Base-by-base conservation (phyloP, 1,284 basidiomycete species). In the Leucoagaricus sp. region DNA sequence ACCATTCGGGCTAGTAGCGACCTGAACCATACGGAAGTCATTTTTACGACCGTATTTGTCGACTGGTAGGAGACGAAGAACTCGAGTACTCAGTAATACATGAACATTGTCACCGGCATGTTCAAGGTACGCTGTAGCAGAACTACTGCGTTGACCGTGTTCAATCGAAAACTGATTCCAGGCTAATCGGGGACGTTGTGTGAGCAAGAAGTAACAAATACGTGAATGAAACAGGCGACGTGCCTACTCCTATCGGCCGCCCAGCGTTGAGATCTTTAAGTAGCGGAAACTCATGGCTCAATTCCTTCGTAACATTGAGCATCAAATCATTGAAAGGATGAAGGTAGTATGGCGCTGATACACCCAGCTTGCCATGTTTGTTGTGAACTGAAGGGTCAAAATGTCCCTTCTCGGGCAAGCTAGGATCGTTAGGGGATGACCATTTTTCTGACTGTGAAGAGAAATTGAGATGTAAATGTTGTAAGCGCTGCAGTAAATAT, bases 51-150 rank as follows among this genome's bases (percentile, higher is more conserved):
- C 17, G n/a, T n/a, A 31, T 7, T 29, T 25, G n/a, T 36, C 58
- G 44, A 53, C 33, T 3, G 66, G 61, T 2, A 75, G 31, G 4
- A 79, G 40, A 46, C 70, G 69, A 3, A 72, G 74, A 2, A 74
- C 77, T 28, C 65, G 67, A 1, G 72, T 72, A 42, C 76, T 63
- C 17, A 78, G 55, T 3, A 79, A 62, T 26, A 80, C 66, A 55
- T 79, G 70, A 12, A 80, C 61, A 58, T 79, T 80, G 3, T 57
- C 41, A 13, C 75, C 63, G 10, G 55, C 55, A 5, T 72, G 67
- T 1, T 63, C 62, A 9, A 80, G 61, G 59, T 75, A 75, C 5
- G 72, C 66, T 10, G 69, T 71, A 15, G 69, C 65, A 4, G 72
- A 66, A 54, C 70, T 72, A 33, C 64, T 69, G 8, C 73, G 65